phyloP scores from a whole-genome alignment of 805 yeast species.

The Ogataea glucozyma region DNA sequence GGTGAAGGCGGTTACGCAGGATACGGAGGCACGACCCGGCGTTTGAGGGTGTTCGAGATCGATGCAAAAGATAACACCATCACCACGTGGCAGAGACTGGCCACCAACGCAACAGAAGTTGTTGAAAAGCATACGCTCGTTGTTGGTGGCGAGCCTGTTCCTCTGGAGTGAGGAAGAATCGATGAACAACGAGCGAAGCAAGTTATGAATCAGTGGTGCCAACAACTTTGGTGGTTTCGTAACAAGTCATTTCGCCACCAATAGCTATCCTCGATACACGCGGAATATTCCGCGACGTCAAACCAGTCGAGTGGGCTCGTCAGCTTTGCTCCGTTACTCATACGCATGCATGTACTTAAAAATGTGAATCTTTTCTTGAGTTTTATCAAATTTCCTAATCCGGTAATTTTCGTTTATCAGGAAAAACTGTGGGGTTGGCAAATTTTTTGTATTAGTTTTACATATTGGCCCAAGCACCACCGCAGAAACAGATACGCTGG shows the following conservation, averaged over 20 bases:
- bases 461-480: constrained; percentile 68
- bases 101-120: neutral
- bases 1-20: constrained; percentile 99
- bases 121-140: constrained; percentile 1
- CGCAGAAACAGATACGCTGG: constrained; percentile 76
- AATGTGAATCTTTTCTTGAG: neutral
- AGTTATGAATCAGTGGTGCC: no score
- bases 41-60: constrained; percentile 71
- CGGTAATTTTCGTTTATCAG: neutral
- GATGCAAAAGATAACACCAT: constrained; percentile 34
- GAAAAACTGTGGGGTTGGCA: no score
- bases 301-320: no score
- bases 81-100: constrained; percentile 8
- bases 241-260: no score
- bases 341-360: neutral
- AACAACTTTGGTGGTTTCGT: no score
- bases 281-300: no score
- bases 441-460: constrained; percentile 7
- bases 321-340: no score
- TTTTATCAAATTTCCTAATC: neutral
- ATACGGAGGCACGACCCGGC: constrained; percentile 81
- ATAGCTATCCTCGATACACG: no score
- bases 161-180: constrained; percentile 1
- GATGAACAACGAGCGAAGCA: no score
- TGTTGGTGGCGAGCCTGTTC: neutral